Conservation (phyloP, 1,139 yeast genomes). For the Yamadazyma membranifaciens region DNA sequence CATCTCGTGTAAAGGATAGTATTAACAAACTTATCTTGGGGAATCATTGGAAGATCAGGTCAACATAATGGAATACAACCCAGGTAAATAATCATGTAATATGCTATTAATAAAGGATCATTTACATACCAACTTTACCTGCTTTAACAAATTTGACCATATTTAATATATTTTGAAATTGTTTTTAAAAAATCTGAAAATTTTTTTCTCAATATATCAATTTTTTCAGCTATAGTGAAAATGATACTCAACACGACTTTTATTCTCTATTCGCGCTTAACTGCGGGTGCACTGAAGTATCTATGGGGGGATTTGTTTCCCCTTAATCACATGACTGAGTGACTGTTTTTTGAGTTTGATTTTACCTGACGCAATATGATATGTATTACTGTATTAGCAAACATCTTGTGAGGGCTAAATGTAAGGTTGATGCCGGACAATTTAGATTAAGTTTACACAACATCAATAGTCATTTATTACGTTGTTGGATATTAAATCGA, state of each 20-base stretch:
- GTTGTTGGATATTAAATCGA: too few species aligned
- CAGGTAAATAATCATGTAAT: too few species aligned
- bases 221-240: slow-evolving; percentile 9
- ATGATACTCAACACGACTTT: slow-evolving; percentile 6
- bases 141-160: slow-evolving; percentile 98
- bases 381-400: too few species aligned
- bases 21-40: background rate
- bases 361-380: too few species aligned
- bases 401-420: too few species aligned
- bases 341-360: slow-evolving; percentile 8
- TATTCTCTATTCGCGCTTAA: background rate
- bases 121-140: slow-evolving; percentile 96
- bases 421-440: too few species aligned
- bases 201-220: slow-evolving; percentile 8
- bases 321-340: slow-evolving; percentile 5
- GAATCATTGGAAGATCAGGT: too few species aligned
- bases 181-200: slow-evolving; percentile 13
- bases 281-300: slow-evolving; percentile 4
- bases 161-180: slow-evolving; percentile 26
- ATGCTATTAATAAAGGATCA: background rate
- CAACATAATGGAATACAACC: too few species aligned
- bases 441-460: too few species aligned
- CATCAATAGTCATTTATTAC: too few species aligned
- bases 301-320: background rate
- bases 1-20: too few species aligned